Evolutionary conservation across 768 basidiomycete species (phyloP), one percentile per base, ranked within the genome.

Genomic region (Austroboletus eburneus): DNA sequence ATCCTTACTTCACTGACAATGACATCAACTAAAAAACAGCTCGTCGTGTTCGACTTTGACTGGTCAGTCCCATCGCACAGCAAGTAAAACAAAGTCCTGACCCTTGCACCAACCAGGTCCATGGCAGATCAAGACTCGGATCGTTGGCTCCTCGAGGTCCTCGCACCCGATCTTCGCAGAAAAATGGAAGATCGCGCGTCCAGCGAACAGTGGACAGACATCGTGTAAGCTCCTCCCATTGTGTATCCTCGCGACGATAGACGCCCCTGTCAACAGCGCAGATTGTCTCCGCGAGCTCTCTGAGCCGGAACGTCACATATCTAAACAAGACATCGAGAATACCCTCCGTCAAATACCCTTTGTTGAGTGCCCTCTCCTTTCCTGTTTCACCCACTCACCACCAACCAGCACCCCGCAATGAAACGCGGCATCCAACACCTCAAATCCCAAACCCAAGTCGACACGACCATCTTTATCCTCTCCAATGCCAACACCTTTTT

Each of bases 91-190:
- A 14, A 12, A 5, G 16, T 13, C 32, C 25, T 38, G 24, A 49
- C 14, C 29, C 3, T n/a, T 33, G 24, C n/a, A n/a, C n/a, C n/a
- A n/a, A 30, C 25, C 55, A 91, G 88, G 88, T 91, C 89, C 29
- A 78, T 89, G 69, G 83, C 84, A 45, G 95, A 99, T 70, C 94
- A 98, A 71, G 96, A 99, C 71, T 86, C 93, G 1, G 96, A 98
- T 68, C 75, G 93, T 68, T 99, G 87, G 80, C 72, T 93, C 49
- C 83, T 91, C 54, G 91, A 94, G 64, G 91, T 95, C 47, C 77
- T 93, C 27, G 87, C 84, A 0, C 85, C 85, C 2, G 81, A 90
- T 56, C 74, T 97, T 36, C 87, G 96, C 44, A 74, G 90, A 39
- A 81, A 87, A 62, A 81, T 96, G 75, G 23, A 35, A 24, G 57